Base-by-base conservation (phyloP, 306 rosid genomes). In the Quercus agrifolia region DNA sequence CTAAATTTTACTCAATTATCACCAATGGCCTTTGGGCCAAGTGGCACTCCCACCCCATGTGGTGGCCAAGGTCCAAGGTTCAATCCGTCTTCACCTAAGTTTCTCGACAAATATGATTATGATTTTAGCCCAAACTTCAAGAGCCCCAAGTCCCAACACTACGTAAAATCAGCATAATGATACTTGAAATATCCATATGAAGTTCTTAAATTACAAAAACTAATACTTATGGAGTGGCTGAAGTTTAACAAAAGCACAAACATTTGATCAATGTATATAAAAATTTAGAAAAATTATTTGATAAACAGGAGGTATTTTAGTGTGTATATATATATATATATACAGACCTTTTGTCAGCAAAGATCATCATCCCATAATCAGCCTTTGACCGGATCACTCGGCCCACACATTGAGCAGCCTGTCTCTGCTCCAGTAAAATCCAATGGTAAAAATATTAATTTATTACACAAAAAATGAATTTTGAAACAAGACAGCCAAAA, bases 331-430 rank as follows among this genome's bases (percentile, higher is more conserved):
- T 33, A 33, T 5, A 31, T 0, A 78, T 31, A 49, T 49, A 38
- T 35, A 71, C 81, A 15, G 79, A 93, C 99, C 98, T 89, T 82
- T 95, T 95, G 89, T 91, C 99, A 3, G 99, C 99, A 81, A 95
- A 95, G 82, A 95, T 91, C 99, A 93, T 95, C 99, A 95, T 95
- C 44, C 99, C 99, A 63, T 92, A 95, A 86, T 95, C 99, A 19
- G 99, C 98, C 87, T 95, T 95, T 20, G 99, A 95, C 30, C 98
- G 90, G 79, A 95, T 95, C 56, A 91, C 99, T 75, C 98, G 92
- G 15, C 99, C 97, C 63, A 95, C 99, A 69, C 99, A 95, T 82
- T 93, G 99, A 61, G 98, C 99, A 76, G 99, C 98, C 86, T 93
- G 99, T 84, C 99, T 93, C 99, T 91, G 92, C 20, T 74, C 82